Evolutionary conservation across 148 eudicot species (phyloP).

Genomic region (Rheum nobile): DNA sequence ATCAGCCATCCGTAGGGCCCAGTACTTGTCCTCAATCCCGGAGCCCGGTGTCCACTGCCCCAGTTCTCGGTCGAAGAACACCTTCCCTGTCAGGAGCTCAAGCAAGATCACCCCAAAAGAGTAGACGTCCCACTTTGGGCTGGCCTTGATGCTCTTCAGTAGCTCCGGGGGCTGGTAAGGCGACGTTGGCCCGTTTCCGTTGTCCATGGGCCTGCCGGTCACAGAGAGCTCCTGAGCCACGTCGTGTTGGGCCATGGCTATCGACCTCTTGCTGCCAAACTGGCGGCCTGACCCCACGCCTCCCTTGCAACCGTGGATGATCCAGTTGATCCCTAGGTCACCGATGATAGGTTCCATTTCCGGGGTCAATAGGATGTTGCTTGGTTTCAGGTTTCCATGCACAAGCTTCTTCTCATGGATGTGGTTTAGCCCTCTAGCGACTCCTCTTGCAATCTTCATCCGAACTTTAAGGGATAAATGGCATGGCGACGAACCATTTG

Average conservation of each 20-base stretch:
- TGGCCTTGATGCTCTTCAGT: conserved; percentile 53
- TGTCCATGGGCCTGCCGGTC: conserved; percentile 18
- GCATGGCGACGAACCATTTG: conserved; percentile 54
- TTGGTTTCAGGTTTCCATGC: conserved; percentile 85
- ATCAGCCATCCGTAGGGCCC: conserved; percentile 69
- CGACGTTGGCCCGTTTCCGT: conserved; percentile 27
- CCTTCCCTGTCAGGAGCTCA: conserved; percentile 76
- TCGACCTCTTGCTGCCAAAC: conserved; percentile 57
- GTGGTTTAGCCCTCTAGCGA: conserved; percentile 69
- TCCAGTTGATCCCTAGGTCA: conserved; percentile 69
- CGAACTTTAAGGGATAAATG: conserved; percentile 54
- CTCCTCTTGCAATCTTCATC: conserved; percentile 73
- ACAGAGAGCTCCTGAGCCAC: conserved; percentile 25
- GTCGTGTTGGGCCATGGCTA: conserved; percentile 21
- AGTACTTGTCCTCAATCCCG: conserved; percentile 36
- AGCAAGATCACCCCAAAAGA: conserved; percentile 78
- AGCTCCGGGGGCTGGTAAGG: conserved; percentile 91
- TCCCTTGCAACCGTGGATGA: conserved; percentile 30
- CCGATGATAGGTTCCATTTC: conserved; percentile 80
- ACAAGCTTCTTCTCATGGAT: conserved; percentile 86
- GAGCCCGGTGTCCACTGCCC: conserved; percentile 55
- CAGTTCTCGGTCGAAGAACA: conserved; percentile 56
- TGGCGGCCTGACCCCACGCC: conserved; percentile 44
- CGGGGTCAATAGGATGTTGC: conserved; percentile 67
- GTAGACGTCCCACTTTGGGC: conserved; percentile 87